Evolutionary conservation across 495 filamentous ascomycete genomes (phyloP).

Genomic region (Podospora fimiseda): DNA sequence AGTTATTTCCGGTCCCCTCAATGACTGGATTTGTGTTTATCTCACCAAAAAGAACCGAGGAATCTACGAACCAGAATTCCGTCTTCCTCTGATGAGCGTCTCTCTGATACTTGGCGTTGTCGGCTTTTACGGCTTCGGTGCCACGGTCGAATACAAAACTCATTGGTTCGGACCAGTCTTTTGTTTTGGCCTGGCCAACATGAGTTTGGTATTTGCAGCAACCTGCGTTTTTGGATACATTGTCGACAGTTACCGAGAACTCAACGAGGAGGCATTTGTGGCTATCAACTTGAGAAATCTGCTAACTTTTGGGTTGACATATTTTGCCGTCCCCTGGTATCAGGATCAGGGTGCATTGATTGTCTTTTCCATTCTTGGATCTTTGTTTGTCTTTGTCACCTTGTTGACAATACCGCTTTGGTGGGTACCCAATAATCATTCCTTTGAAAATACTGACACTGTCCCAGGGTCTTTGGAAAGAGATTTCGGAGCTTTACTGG

Average conservation of each 20-base stretch:
- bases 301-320: conserved; percentile 48
- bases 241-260: conserved; percentile 45
- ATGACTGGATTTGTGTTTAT: conserved; percentile 44
- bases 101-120: conserved; percentile 37
- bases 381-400: conserved; percentile 39
- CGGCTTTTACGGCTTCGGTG: conserved; percentile 57
- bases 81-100: conserved; percentile 44
- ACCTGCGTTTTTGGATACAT: conserved; percentile 50
- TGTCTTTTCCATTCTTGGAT: conserved; percentile 48
- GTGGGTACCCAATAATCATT: conserved; percentile 13
- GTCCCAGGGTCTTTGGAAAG: conserved; percentile 43
- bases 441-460: neutral
- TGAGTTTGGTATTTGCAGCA: conserved; percentile 46
- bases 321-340: conserved; percentile 49
- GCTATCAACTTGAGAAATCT: conserved; percentile 50
- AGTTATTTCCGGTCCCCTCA: conserved; percentile 43
- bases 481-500: conserved; percentile 38
- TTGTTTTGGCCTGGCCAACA: conserved; percentile 48
- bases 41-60: conserved; percentile 43
- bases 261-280: conserved; percentile 51
- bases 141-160: conserved; percentile 48
- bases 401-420: conserved; percentile 48
- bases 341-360: conserved; percentile 37
- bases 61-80: conserved; percentile 52
- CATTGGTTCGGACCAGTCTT: conserved; percentile 50